phyloP scores from a whole-genome alignment of 2,329 filamentous ascomycete genomes.

The Pochonia chlamydosporia region DNA sequence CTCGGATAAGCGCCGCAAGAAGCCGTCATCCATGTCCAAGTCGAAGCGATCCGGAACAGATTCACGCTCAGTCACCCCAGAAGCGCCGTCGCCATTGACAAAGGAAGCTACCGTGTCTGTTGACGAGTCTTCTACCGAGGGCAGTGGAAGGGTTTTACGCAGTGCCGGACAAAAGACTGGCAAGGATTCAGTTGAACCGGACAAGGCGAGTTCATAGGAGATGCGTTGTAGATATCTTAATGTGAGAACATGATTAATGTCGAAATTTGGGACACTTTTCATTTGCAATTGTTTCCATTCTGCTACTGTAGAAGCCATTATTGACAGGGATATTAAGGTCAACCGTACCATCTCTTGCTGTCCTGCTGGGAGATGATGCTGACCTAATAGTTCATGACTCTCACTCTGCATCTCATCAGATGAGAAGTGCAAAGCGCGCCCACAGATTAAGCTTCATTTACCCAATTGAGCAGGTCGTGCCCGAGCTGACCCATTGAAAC shows the following conservation, averaged over 20 bases:
- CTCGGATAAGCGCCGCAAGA: conserved; percentile 48
- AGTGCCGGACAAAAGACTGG: conserved; percentile 12
- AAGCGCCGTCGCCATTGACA: conserved; percentile 47
- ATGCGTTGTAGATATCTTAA: not conserved
- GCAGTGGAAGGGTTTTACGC: conserved; percentile 15
- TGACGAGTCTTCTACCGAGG: conserved; percentile 15
- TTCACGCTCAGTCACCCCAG: conserved; percentile 48
- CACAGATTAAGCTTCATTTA: no score
- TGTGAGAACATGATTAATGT: not conserved
- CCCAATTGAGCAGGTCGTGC: no score
- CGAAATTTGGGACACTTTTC: no score
- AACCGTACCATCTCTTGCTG: no score
- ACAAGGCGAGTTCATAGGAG: not conserved
- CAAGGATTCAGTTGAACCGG: not conserved
- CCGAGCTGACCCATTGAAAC: no score
- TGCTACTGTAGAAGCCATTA: no score
- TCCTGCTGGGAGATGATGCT: no score
- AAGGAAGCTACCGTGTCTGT: conserved; percentile 35
- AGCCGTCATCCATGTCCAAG: conserved; percentile 30
- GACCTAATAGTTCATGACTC: no score
- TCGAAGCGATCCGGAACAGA: conserved; percentile 40
- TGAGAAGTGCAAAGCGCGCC: no score
- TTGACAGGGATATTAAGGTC: no score
- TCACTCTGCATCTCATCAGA: no score
- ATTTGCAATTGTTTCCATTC: not conserved